Evolutionary conservation across 345 rosid species (phyloP).

Genomic region (Fremontodendron californicum): DNA sequence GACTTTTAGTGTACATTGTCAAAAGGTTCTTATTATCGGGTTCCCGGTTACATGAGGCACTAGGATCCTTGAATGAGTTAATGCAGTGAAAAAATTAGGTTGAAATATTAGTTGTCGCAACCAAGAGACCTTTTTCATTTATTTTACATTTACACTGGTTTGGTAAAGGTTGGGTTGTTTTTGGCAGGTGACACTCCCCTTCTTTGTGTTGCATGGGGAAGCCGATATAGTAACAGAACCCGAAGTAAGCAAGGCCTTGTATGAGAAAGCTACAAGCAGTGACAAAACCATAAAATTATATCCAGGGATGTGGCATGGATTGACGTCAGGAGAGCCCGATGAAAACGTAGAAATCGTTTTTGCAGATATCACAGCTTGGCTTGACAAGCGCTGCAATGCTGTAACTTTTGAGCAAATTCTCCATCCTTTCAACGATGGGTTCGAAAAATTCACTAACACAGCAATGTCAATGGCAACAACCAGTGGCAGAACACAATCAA

Average conservation of each 20-base stretch:
- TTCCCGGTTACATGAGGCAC: too few species aligned
- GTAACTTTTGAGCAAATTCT: slow-evolving; percentile 28
- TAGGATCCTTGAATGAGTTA: background rate
- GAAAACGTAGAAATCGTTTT: slow-evolving; percentile 67
- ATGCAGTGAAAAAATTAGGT: background rate
- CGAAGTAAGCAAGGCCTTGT: slow-evolving; percentile 87
- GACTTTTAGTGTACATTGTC: background rate
- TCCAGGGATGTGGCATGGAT: slow-evolving; percentile 93
- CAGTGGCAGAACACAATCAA: slow-evolving; percentile 3
- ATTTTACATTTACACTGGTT: background rate
- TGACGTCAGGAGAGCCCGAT: slow-evolving; percentile 84
- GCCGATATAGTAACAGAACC: slow-evolving; percentile 93
- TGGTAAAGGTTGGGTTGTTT: slow-evolving; percentile 8
- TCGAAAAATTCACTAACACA: slow-evolving; percentile 12
- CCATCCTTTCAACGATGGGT: slow-evolving; percentile 6
- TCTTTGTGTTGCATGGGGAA: slow-evolving; percentile 89
- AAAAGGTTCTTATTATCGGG: background rate
- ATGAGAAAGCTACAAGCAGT: slow-evolving; percentile 54
- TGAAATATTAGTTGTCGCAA: background rate
- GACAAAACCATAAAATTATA: slow-evolving; percentile 86
- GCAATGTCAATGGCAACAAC: background rate
- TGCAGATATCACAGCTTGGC: slow-evolving; percentile 72
- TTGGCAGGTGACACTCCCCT: slow-evolving; percentile 68
- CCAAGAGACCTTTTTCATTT: background rate
- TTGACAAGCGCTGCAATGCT: slow-evolving; percentile 36